Conservation (phyloP, 495 filamentous ascomycete genomes). For the Monascus purpureus region DNA sequence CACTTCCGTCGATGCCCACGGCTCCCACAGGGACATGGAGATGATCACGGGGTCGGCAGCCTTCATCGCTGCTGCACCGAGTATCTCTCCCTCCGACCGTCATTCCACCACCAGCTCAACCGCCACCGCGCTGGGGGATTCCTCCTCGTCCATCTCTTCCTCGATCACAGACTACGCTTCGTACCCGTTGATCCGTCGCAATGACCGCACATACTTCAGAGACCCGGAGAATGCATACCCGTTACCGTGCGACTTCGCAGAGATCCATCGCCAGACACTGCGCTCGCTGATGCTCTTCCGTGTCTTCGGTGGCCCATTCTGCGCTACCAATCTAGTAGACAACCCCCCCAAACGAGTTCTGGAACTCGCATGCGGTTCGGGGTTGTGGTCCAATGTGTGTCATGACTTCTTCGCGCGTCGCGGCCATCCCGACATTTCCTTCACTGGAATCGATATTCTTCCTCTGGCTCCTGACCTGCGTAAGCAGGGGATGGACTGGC, state of each 20-base stretch:
- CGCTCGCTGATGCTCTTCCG: slow-evolving; percentile 68
- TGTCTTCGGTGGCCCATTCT: slow-evolving; percentile 68
- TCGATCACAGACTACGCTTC: slow-evolving; percentile 28
- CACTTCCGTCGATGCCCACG: too few species aligned
- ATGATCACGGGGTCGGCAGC: neutral
- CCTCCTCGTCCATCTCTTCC: slow-evolving; percentile 24
- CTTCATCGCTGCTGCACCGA: too few species aligned
- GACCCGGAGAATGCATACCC: slow-evolving; percentile 66
- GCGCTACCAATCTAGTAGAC: slow-evolving; percentile 48
- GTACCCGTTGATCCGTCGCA: slow-evolving; percentile 53
- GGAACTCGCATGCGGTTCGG: slow-evolving; percentile 80
- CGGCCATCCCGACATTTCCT: slow-evolving; percentile 49
- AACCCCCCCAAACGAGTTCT: slow-evolving; percentile 64
- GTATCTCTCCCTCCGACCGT: neutral
- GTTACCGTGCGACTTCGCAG: slow-evolving; percentile 74
- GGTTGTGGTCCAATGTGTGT: slow-evolving; percentile 78
- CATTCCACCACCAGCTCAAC: neutral
- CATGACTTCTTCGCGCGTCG: slow-evolving; percentile 56
- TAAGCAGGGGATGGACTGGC: slow-evolving; percentile 70
- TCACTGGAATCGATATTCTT: slow-evolving; percentile 75
- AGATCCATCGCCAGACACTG: slow-evolving; percentile 77
- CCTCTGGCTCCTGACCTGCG: slow-evolving; percentile 58
- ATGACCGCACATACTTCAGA: slow-evolving; percentile 70
- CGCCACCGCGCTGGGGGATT: slow-evolving; percentile 9
- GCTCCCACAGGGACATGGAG: neutral